Percentiles rank a stretch among this genome's conserved stretches.
Evolutionary conservation across 169 alveolate genomes (phyloP).

Genomic region (Perkinsus chesapeaki): DNA sequence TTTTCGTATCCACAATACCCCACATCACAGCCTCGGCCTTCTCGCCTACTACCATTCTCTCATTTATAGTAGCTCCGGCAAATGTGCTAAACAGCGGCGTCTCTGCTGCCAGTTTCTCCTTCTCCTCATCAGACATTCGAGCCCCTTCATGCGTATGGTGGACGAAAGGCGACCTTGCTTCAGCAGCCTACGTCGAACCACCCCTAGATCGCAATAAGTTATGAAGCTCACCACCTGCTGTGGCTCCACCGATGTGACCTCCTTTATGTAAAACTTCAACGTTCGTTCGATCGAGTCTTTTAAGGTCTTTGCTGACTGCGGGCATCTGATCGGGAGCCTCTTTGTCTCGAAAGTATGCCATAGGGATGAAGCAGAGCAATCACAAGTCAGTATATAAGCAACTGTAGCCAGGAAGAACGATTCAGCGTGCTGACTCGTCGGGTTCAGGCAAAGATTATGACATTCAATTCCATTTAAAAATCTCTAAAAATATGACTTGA

Average conservation of each 20-base stretch:
- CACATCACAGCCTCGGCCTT: too few species aligned
- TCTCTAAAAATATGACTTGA: too few species aligned
- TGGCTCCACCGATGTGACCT: not conserved
- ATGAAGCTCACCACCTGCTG: not conserved
- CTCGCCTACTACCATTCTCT: not conserved
- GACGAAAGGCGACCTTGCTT: not conserved
- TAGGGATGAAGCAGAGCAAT: too few species aligned
- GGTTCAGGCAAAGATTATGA: too few species aligned
- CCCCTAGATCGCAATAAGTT: not conserved
- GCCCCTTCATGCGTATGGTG: not conserved
- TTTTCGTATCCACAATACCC: too few species aligned
- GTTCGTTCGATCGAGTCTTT: not conserved
- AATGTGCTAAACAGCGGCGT: not conserved
- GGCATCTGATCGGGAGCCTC: not conserved
- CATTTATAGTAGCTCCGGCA: not conserved
- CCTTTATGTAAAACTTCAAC: not conserved
- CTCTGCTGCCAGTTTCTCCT: not conserved
- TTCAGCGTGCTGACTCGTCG: too few species aligned
- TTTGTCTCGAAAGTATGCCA: not conserved
- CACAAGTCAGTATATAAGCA: too few species aligned
- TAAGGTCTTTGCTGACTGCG: not conserved
- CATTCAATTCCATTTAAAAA: too few species aligned
- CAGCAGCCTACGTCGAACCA: not conserved
- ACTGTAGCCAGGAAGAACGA: too few species aligned
- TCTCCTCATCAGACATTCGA: not conserved